These are phyloP conservation scores for Leishmania arabica DNA, from an alignment of 208 protist species.

Conservation along the genomic window DNA sequence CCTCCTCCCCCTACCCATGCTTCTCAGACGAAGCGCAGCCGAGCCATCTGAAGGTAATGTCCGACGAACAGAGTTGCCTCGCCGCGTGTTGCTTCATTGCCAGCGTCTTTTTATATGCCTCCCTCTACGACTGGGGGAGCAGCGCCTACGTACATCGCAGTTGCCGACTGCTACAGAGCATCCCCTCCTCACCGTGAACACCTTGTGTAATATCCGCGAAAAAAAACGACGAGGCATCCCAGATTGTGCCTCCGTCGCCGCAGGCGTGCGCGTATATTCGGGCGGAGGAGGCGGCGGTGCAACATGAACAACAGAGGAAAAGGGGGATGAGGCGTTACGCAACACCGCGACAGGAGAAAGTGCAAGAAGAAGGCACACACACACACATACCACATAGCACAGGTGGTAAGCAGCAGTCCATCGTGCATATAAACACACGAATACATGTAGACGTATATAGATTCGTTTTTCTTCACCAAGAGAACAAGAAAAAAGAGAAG, in stretches of 20 bases:
- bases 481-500: constrained; percentile 5
- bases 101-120: no score
- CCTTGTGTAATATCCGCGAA: no score
- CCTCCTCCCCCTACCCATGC: background rate
- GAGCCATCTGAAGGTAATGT: background rate
- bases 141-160: no score
- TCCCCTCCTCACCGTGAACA: no score
- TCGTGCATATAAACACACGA: no score
- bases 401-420: no score
- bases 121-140: no score
- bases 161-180: no score
- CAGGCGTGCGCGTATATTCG: no score
- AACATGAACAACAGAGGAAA: background rate
- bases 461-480: background rate
- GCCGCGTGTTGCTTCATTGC: background rate
- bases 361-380: background rate
- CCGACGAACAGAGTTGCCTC: background rate
- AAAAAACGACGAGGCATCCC: no score
- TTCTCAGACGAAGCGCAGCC: background rate
- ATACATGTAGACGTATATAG: background rate
- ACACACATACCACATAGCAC: background rate
- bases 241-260: no score
- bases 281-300: background rate
- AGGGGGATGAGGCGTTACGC: background rate
- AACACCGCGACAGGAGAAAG: background rate